Conservation (phyloP, 1,139 yeast species). For the Pneumocystis murina region DNA sequence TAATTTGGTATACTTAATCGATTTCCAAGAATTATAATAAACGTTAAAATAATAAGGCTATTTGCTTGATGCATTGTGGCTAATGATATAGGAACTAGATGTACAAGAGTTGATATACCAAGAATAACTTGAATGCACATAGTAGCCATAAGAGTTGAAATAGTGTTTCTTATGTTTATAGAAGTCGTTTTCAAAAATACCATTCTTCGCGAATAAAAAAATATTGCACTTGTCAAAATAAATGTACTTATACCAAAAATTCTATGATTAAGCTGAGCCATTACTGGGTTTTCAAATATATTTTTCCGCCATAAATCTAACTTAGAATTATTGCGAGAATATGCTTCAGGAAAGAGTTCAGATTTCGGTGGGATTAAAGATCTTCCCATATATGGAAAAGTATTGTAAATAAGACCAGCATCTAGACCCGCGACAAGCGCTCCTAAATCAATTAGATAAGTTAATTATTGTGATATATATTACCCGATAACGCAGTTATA, state of each 20-base stretch:
- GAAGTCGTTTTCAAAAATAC: slow-evolving; percentile 40
- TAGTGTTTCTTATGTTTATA: slow-evolving; percentile 40
- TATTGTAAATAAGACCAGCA: slow-evolving; percentile 90
- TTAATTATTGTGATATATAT: not conserved
- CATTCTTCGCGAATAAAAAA: slow-evolving; percentile 40
- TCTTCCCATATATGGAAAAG: slow-evolving; percentile 92
- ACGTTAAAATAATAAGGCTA: slow-evolving; percentile 74
- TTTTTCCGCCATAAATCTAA: slow-evolving; percentile 79
- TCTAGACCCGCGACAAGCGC: slow-evolving; percentile 97
- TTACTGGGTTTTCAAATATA: slow-evolving; percentile 84
- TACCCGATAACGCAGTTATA: slow-evolving; percentile 21
- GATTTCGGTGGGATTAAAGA: slow-evolving; percentile 48
- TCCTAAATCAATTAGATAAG: slow-evolving; percentile 61
- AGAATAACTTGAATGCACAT: slow-evolving; percentile 58
- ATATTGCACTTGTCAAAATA: slow-evolving; percentile 48
- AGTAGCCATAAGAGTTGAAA: slow-evolving; percentile 64
- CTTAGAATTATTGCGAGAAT: slow-evolving; percentile 46
- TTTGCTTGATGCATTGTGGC: slow-evolving; percentile 98
- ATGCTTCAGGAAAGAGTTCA: slow-evolving; percentile 69
- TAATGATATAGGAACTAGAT: slow-evolving; percentile 78
- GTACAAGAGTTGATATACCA: slow-evolving; percentile 73
- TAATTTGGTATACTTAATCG: slow-evolving; percentile 47
- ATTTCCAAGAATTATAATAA: slow-evolving; percentile 54
- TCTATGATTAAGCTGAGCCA: slow-evolving; percentile 87
- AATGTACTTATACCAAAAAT: slow-evolving; percentile 73